These are phyloP conservation scores for Calonectria pauciramosa DNA, from an alignment of 2,329 filamentous ascomycete species.

Conservation along the genomic window DNA sequence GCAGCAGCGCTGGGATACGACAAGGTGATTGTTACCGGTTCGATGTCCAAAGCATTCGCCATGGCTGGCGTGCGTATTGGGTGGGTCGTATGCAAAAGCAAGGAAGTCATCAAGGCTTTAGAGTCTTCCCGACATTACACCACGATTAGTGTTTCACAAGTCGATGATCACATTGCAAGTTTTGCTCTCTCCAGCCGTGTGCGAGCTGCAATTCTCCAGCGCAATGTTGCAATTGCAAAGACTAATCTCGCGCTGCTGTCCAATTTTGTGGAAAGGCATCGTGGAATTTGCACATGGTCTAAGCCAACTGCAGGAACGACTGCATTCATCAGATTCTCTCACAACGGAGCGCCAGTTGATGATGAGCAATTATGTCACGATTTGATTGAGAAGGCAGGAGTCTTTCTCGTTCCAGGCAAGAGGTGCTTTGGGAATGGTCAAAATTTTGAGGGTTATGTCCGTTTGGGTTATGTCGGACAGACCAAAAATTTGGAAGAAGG, in stretches of 20 bases:
- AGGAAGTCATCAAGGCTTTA: background rate
- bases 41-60: slow-evolving; percentile 9
- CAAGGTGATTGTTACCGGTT: background rate
- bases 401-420: background rate
- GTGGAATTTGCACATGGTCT: background rate
- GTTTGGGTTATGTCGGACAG: background rate
- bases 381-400: background rate
- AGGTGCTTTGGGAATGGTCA: background rate
- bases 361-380: background rate
- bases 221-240: background rate
- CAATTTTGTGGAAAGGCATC: background rate
- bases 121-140: slow-evolving; percentile 5
- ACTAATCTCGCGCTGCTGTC: background rate
- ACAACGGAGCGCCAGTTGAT: background rate
- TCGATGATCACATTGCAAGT: slow-evolving; percentile 1
- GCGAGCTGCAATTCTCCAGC: background rate
- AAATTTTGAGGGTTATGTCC: background rate
- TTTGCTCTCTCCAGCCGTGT: background rate
- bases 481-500: background rate
- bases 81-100: background rate
- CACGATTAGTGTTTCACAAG: slow-evolving; percentile 4
- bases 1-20: slow-evolving; percentile 3
- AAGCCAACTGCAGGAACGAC: slow-evolving; percentile 2
- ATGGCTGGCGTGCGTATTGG: slow-evolving; percentile 2
- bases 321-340: background rate